Evolutionary conservation across 495 filamentous ascomycete species (phyloP), one percentile per base, ranked within the genome.

Genomic region (Opeltia flavorubescens): DNA sequence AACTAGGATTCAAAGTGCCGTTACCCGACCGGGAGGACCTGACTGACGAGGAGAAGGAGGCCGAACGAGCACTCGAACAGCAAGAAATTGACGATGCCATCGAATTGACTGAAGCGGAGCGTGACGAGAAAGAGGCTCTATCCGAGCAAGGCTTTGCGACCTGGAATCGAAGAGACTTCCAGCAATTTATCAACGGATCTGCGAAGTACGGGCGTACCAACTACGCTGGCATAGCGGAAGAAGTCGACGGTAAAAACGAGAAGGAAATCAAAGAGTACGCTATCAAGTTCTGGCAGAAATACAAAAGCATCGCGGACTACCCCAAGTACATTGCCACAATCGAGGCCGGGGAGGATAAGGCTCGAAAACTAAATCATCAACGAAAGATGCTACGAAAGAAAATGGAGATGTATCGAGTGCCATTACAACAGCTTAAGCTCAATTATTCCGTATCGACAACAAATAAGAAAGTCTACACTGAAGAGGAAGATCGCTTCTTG

Each of bases 401-500:
- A 74, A 80, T 99, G 72, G 71, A 79, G 51, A 86, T 89, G 74
- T 96, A 95, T 61, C 86, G 89, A 4, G 89, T 95, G 35, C 93
- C 93, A 25, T 74, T 99, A 3, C 89, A 96, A 63, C 93, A 99
- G 63, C 75, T 99, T 47, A 94, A 94, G 70, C 86, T 99, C 67
- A 95, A 91, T 66, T 99, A 99, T 62, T 91, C 87, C 0, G 91
- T 99, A 18, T 94, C 87, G 2, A 99, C 93, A 2, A 99, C 93
- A 40, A 99, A 99, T 69, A 99, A 99, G 72, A 96, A 96, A 67
- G 87, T 96, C 5, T 99, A 99, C 59, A 95, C 91, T 0, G 93
- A 96, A 58, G 93, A 99, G 58, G 93, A 99, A 64, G 93, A 99
- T 57, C 78, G 93, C 9, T 99, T 99, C 66, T 69, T 99, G 42